Base-by-base conservation (phyloP, 352 stramenopile species). In the Pythium aristosporum region DNA sequence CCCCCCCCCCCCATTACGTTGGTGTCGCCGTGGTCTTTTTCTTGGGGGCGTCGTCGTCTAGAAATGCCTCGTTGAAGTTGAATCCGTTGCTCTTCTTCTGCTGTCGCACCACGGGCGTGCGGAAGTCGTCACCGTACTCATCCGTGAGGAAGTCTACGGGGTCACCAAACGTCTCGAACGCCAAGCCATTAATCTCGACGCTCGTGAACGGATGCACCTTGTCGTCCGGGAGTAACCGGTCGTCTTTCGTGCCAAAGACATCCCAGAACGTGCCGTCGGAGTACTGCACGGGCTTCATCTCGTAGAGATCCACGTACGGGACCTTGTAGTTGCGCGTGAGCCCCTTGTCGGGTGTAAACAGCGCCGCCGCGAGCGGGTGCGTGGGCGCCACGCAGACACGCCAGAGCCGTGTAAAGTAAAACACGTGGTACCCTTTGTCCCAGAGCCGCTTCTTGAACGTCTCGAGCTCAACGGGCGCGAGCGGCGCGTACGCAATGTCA, bases 301-400 rank as follows among this genome's bases (percentile, higher is more conserved):
- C 63, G 60, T 85, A 80, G n/a, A 80, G 30, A 50, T 82, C 73
- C 15, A 79, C 41, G 52, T 82, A 85, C 3, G 76, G 76, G 18
- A 73, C 63, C 3, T 59, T 68, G 25, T 54, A 77, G 18, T 63
- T 54, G 63, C 63, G 61, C 46, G 67, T 73, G 28, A 67, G 66
- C 12, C 67, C 69, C 37, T 58, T 50, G 36, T 61, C 49, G n/a
- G 72, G 65, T 20, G 69, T 65, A n/a, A 75, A 82, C 42, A 82
- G 39, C n/a, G 46, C 62, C 11, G 34, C 25, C 41, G 76, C 76
- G 41, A 85, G 53, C 30, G 76, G 74, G 42, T 85, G 73, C 3
- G 64, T 80, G 4, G 73, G 76, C 12, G 73, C 68, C 16, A 85
- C 63, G 56, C 76, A 85, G 43, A 85, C 69, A 13, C 76, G 61